Conservation (phyloP, 345 rosid genomes). For the Excoecaria cochinchinensis region DNA sequence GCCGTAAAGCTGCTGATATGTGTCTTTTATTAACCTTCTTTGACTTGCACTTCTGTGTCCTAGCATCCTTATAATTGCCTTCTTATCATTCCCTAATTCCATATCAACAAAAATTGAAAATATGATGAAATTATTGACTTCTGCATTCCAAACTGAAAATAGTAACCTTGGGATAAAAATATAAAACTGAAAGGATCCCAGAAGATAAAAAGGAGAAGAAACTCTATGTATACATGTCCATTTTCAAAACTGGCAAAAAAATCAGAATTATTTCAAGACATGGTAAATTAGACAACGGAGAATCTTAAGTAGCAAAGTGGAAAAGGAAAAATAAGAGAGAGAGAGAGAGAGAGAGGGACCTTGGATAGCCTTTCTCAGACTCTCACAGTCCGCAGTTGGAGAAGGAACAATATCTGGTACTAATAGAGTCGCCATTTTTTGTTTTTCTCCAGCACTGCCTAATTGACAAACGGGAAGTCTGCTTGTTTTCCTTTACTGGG, state of each 20-base stretch:
- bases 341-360: slow-evolving; percentile 47
- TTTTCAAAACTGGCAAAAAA: background rate
- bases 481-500: background rate
- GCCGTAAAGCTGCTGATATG: slow-evolving; percentile 55
- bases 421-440: slow-evolving; percentile 13
- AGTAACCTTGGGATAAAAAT: no score
- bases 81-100: slow-evolving; percentile 82
- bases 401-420: slow-evolving; percentile 60
- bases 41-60: slow-evolving; percentile 75
- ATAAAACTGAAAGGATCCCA: background rate
- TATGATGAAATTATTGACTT: background rate
- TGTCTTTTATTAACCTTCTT: slow-evolving; percentile 60
- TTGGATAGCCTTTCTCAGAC: slow-evolving; percentile 54
- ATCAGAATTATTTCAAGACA: no score
- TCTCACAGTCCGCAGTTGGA: slow-evolving; percentile 61
- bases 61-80: slow-evolving; percentile 48
- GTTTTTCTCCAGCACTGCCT: no score
- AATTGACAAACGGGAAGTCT: no score
- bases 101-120: slow-evolving; percentile 4
- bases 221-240: no score
- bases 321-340: background rate
- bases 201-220: no score
- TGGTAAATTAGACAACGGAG: no score
- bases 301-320: no score
- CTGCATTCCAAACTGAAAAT: no score